Evolutionary conservation across 1,139 yeast genomes (phyloP).

Genomic region (Suhomyces maxii): DNA sequence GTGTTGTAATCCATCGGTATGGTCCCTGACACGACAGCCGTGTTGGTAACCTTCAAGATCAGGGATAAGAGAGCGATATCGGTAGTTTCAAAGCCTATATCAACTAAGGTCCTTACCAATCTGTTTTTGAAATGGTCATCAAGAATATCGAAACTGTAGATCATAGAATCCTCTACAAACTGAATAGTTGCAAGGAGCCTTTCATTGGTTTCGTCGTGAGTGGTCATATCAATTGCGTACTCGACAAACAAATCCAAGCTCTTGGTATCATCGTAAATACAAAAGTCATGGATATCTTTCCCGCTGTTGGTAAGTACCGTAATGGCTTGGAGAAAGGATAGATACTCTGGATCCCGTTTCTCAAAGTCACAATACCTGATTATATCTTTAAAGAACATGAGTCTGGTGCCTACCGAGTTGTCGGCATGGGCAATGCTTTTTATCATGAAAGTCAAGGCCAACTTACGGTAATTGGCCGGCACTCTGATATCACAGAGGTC

Average conservation of each 20-base stretch:
- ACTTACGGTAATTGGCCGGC: conserved; percentile 48
- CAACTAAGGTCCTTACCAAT: conserved; percentile 36
- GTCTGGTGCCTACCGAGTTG: conserved; percentile 42
- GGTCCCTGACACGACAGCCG: conserved; percentile 47
- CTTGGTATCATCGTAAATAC: conserved; percentile 43
- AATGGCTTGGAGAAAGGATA: conserved; percentile 54
- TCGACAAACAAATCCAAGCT: conserved; percentile 45
- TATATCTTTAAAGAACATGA: conserved; percentile 63
- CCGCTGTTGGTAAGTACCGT: conserved; percentile 60
- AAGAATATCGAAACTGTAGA: conserved; percentile 48
- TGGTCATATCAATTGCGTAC: conserved; percentile 1
- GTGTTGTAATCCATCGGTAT: conserved; percentile 44
- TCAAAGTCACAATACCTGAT: conserved; percentile 41
- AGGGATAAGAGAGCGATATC: conserved; percentile 39
- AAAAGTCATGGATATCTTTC: conserved; percentile 56
- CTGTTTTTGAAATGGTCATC: conserved; percentile 39
- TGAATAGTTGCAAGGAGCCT: conserved; percentile 28
- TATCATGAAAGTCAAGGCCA: conserved; percentile 53
- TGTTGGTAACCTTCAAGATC: conserved; percentile 47
- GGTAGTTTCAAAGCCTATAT: conserved; percentile 45
- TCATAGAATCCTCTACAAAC: conserved; percentile 46
- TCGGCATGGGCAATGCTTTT: conserved; percentile 60
- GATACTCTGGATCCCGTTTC: conserved; percentile 52
- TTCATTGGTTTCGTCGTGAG: not conserved
- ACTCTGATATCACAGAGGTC: conserved; percentile 50